phyloP scores from a whole-genome alignment of 495 filamentous ascomycete species.

The Aspergillus haitiensis region DNA sequence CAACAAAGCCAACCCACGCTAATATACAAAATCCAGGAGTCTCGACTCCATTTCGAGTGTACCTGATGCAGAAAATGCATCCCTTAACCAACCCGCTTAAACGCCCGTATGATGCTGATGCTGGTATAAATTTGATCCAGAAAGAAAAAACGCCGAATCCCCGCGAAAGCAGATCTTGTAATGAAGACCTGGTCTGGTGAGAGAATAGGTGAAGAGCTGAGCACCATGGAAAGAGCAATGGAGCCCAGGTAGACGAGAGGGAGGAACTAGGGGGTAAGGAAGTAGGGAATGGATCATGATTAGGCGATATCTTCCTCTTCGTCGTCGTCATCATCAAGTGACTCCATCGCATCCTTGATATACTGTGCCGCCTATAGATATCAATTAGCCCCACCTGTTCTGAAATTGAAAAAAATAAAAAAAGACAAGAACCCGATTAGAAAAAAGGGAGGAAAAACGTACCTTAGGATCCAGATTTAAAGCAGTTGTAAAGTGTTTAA shows the following conservation, averaged over 20 bases:
- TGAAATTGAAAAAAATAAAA: not conserved
- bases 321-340: slow-evolving; percentile 80
- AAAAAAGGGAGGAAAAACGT: slow-evolving; percentile 19
- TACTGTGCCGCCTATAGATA: slow-evolving; percentile 71
- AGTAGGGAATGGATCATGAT: slow-evolving; percentile 17
- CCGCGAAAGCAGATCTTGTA: slow-evolving; percentile 17
- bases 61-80: slow-evolving; percentile 33
- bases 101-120: slow-evolving; percentile 45
- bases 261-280: slow-evolving; percentile 9
- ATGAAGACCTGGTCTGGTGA: slow-evolving; percentile 15
- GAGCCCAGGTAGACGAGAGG: slow-evolving; percentile 10
- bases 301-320: slow-evolving; percentile 63
- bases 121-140: slow-evolving; percentile 27
- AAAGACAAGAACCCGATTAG: too few species aligned
- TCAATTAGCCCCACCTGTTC: slow-evolving; percentile 22
- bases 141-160: slow-evolving; percentile 30
- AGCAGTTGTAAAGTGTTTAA: slow-evolving; percentile 90
- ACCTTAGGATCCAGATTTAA: slow-evolving; percentile 97
- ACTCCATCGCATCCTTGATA: slow-evolving; percentile 92
- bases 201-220: slow-evolving; percentile 6
- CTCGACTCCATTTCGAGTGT: slow-evolving; percentile 22
- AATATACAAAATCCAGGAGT: slow-evolving; percentile 42
- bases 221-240: too few species aligned
- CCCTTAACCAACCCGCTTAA: slow-evolving; percentile 33
- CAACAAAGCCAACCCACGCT: slow-evolving; percentile 33